Percentiles rank a stretch among this genome's conserved stretches.
Evolutionary conservation across 257 asterid genomes (phyloP).

Genomic region (Rehmannia glutinosa): DNA sequence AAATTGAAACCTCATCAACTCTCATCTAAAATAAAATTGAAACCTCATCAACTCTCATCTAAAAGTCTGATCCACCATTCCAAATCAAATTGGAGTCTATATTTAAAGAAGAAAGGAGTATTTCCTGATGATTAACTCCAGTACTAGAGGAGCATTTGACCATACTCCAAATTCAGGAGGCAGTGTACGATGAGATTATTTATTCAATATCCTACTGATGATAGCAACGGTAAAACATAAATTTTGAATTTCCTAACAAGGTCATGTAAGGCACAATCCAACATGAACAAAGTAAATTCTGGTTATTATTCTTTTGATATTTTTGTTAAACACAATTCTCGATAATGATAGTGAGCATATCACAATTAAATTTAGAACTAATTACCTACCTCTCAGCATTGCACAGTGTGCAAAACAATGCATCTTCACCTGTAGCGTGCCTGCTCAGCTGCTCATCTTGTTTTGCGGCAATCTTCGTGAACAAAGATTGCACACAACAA

Average conservation of each 20-base stretch:
- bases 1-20: slow-evolving; percentile 5
- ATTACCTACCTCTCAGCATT: slow-evolving; percentile 85
- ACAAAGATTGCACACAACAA: slow-evolving; percentile 70
- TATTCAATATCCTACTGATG: background rate
- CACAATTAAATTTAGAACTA: background rate
- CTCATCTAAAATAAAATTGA: background rate
- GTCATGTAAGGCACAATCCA: background rate
- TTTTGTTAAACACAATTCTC: background rate
- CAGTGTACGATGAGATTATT: background rate
- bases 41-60: background rate
- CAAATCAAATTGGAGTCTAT: background rate
- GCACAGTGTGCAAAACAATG: slow-evolving; percentile 94
- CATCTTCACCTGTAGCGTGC: slow-evolving; percentile 86
- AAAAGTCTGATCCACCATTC: background rate
- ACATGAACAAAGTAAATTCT: background rate
- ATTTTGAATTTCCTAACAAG: background rate
- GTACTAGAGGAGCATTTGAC: background rate
- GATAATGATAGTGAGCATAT: background rate
- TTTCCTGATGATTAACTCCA: background rate
- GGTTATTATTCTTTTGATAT: background rate
- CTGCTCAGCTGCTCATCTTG: slow-evolving; percentile 53
- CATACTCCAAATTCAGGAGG: background rate
- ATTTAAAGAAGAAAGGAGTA: background rate
- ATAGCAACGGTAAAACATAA: background rate
- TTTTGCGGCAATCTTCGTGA: slow-evolving; percentile 79